Percentiles rank a stretch among this genome's conserved stretches.
Conservation (phyloP, 2,329 filamentous ascomycete genomes). For the Metarhizium humberi region DNA sequence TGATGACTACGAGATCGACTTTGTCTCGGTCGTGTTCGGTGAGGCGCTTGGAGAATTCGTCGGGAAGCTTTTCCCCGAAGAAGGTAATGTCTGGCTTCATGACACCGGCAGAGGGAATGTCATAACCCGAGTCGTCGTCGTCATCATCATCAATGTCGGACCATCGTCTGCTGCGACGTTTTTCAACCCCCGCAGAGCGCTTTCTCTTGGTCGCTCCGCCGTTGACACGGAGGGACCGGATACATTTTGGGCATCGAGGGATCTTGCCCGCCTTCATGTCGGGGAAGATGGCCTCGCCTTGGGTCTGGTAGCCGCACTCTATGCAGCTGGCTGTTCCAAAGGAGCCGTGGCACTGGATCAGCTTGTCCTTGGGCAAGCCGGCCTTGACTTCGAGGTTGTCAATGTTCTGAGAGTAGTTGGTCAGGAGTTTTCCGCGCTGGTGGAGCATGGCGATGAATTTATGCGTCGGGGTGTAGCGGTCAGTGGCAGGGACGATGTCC, state of each 20-base stretch:
- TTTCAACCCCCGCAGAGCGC: constrained; percentile 28
- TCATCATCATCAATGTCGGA: constrained; percentile 33
- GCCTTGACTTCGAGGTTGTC: constrained; percentile 89
- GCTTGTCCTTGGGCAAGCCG: constrained; percentile 68
- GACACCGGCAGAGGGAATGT: constrained; percentile 60
- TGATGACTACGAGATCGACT: constrained; percentile 87
- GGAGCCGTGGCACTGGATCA: constrained; percentile 93
- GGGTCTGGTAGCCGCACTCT: constrained; percentile 65
- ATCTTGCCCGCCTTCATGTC: constrained; percentile 70
- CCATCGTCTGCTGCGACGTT: constrained; percentile 25
- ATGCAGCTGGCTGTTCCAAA: constrained; percentile 89
- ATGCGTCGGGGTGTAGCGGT: constrained; percentile 84
- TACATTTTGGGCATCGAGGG: constrained; percentile 67
- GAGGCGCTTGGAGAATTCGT: constrained; percentile 71
- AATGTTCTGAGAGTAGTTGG: constrained; percentile 98
- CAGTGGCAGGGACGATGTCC: constrained; percentile 75
- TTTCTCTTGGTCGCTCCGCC: constrained; percentile 26
- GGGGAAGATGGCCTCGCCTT: constrained; percentile 68
- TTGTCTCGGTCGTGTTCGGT: constrained; percentile 70
- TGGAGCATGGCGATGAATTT: constrained; percentile 87
- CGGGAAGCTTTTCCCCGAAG: constrained; percentile 84
- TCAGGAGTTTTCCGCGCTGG: constrained; percentile 78
- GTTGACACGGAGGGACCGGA: constrained; percentile 36
- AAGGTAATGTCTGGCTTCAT: constrained; percentile 99
- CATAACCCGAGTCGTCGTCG: constrained; percentile 39